These are phyloP conservation scores for Apiospora phragmitis DNA, from an alignment of 2,329 filamentous ascomycete genomes.

Conservation along the genomic window DNA sequence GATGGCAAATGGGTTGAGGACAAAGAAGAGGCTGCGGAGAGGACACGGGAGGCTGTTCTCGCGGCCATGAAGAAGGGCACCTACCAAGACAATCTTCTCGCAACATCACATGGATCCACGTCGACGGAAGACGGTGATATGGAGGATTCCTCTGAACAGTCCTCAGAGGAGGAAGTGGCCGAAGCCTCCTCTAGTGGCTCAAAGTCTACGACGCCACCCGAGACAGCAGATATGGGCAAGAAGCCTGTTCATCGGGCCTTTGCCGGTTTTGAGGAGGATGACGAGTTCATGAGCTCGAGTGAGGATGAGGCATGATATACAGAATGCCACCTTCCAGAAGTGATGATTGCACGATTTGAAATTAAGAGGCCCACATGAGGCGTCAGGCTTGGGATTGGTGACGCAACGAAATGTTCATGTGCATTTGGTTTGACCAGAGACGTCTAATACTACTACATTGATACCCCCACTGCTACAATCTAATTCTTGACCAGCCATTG, in stretches of 20 bases:
- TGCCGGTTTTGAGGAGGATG: conserved; percentile 78
- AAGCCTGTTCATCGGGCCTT: conserved; percentile 49
- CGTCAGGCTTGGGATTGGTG: not conserved
- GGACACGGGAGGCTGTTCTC: conserved; percentile 74
- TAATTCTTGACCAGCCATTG: not conserved
- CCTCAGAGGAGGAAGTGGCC: conserved; percentile 39
- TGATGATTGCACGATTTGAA: not conserved
- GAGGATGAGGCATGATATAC: conserved; percentile 51
- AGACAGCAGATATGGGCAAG: conserved; percentile 37
- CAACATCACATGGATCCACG: conserved; percentile 50
- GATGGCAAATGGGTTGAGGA: conserved; percentile 95
- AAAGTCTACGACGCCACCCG: conserved; percentile 49
- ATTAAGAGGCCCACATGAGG: not conserved
- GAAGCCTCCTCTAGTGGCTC: conserved; percentile 37
- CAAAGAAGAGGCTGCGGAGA: conserved; percentile 86
- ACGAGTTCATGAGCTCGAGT: conserved; percentile 70
- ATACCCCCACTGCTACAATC: conserved; percentile 9
- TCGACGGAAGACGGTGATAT: conserved; percentile 37
- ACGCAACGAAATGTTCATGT: conserved; percentile 8
- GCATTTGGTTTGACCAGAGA: conserved; percentile 11
- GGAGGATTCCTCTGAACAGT: conserved; percentile 33
- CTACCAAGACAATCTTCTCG: conserved; percentile 61
- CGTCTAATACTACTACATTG: conserved; percentile 13
- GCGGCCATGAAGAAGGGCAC: conserved; percentile 67
- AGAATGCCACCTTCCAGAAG: not conserved